A percentile compares a stretch with the other conserved stretches of the same genome.
These are phyloP conservation scores for Colletotrichum godetiae DNA, from an alignment of 2,329 filamentous ascomycete species.

Conservation along the genomic window DNA sequence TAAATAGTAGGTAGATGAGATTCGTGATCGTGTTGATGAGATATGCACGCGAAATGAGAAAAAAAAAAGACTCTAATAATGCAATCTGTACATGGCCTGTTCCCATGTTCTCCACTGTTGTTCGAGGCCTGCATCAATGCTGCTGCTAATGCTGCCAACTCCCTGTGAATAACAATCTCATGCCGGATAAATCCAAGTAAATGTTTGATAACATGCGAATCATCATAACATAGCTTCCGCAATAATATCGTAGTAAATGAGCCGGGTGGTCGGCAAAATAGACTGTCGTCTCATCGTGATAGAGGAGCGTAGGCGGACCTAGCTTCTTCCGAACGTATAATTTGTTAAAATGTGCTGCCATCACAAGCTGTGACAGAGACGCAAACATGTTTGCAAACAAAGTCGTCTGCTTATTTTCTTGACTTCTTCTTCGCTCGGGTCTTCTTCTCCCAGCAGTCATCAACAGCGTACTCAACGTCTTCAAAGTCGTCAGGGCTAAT, in stretches of 20 bases:
- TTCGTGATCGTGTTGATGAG: neutral
- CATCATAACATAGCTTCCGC: neutral
- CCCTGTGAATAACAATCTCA: neutral
- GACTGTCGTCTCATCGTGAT: constrained; percentile 1
- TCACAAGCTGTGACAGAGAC: neutral
- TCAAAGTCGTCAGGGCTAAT: constrained; percentile 54
- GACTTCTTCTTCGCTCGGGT: constrained; percentile 44
- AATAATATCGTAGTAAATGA: neutral
- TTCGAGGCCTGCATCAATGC: neutral
- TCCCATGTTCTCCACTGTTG: neutral
- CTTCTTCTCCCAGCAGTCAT: constrained; percentile 62
- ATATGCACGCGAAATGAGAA: neutral
- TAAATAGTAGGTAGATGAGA: neutral
- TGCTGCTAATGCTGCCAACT: neutral
- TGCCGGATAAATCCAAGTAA: neutral
- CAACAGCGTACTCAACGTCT: constrained; percentile 56
- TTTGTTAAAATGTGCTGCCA: neutral
- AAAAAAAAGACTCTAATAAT: constrained; percentile 6
- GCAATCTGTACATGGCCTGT: constrained; percentile 18
- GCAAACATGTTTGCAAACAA: constrained; percentile 17
- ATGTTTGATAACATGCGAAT: constrained; percentile 1
- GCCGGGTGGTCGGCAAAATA: constrained; percentile 1
- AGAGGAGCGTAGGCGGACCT: neutral
- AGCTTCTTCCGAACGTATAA: constrained; percentile 8
- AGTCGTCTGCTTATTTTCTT: neutral